Percentiles rank a stretch among this genome's conserved stretches.
phyloP scores from a whole-genome alignment of 306 rosid genomes.

The Gastrolobium villosum region DNA sequence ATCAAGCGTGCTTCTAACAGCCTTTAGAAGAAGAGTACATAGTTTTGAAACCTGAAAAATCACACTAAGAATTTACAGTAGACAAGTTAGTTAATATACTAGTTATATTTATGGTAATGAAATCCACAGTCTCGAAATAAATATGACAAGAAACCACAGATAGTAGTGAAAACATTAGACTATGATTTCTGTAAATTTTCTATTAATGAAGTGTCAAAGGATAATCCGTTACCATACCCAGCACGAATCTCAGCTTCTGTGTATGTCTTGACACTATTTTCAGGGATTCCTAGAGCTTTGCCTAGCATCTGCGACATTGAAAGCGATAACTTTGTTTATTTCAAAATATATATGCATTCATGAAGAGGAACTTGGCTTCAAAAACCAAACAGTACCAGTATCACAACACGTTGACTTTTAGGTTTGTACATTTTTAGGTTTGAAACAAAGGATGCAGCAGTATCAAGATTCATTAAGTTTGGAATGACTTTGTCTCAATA shows the following conservation, averaged over 20 bases:
- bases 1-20: slow-evolving; percentile 84
- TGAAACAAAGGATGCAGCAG: slow-evolving; percentile 19
- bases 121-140: slow-evolving; percentile 36
- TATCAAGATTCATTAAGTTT: slow-evolving; percentile 29
- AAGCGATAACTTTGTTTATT: slow-evolving; percentile 32
- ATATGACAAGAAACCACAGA: slow-evolving; percentile 39
- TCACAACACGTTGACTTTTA: slow-evolving; percentile 19
- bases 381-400: slow-evolving; percentile 25
- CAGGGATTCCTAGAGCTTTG: slow-evolving; percentile 91
- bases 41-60: slow-evolving; percentile 98
- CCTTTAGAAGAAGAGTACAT: slow-evolving; percentile 85
- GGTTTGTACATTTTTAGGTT: slow-evolving; percentile 30
- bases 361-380: slow-evolving; percentile 12
- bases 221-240: slow-evolving; percentile 62
- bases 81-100: slow-evolving; percentile 47
- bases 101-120: slow-evolving; percentile 26
- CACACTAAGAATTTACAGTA: slow-evolving; percentile 63
- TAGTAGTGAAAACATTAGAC: slow-evolving; percentile 19
- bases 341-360: slow-evolving; percentile 44
- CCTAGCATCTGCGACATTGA: slow-evolving; percentile 76
- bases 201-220: slow-evolving; percentile 23
- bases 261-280: slow-evolving; percentile 83
- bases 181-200: slow-evolving; percentile 28
- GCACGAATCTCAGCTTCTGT: slow-evolving; percentile 98
- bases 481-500: slow-evolving; percentile 7